Base-by-base conservation (phyloP, 352 stramenopile genomes). In the Elongisporangium senticosum region DNA sequence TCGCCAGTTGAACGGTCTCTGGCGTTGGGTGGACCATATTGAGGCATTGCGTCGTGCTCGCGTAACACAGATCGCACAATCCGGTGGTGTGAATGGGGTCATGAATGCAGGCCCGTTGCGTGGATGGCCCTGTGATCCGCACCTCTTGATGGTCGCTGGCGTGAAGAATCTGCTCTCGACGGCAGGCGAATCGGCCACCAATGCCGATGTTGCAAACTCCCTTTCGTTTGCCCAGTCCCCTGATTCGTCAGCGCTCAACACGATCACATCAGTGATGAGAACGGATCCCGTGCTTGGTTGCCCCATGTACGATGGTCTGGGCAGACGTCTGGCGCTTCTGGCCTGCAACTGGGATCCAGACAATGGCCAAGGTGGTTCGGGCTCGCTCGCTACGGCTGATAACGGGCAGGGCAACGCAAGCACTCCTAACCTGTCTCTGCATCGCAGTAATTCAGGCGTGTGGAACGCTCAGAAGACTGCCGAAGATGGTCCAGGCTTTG, bases 261-360 rank as follows among this genome's bases (percentile, higher is more conserved):
- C 33, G 33, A 78, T 89, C 48, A 56, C 65, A 13, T 91, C 82
- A 47, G 62, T 69, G 1, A 66, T 79, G 61, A 88, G 83, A 57
- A 82, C 65, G 0, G 86, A 95, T 51, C 55, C 80, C n/a, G 57
- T 75, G 2, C 70, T 95, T 28, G 85, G 76, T 14, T 95, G 86
- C 40, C 61, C 77, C 13, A 87, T 77, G 51, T 93, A 87, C 61
- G 83, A 95, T 68, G 81, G 83, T 6, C 68, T 85, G 20, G 86
- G 86, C 3, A 67, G 86, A 17, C 71, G 83, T 48, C 63, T 92
- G 19, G 72, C 77, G n/a, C 66, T 89, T 19, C 62, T 91, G 39
- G 86, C 86, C 37, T 95, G 86, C 55, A 84, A 91, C 40, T 95
- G 86, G 86, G 86, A 95, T 37, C 86, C 86, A 15, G 83, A 95